phyloP scores from a whole-genome alignment of 345 rosid genomes.

The Pseudoturritis turrita region DNA sequence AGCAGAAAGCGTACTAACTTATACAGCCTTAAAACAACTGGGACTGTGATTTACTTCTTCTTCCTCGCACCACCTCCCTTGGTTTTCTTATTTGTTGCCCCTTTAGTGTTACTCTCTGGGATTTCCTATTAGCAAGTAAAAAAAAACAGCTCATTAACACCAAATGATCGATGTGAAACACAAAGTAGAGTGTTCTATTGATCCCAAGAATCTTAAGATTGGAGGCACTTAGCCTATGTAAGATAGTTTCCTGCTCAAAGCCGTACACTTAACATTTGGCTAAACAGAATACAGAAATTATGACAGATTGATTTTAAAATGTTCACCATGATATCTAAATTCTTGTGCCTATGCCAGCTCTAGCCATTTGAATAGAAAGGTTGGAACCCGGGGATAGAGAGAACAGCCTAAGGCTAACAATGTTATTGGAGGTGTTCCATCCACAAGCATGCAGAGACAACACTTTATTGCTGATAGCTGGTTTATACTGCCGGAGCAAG shows the following conservation, averaged over 20 bases:
- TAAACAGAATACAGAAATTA: not conserved
- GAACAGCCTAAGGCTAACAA: slow-evolving; percentile 41
- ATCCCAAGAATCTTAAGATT: not conserved
- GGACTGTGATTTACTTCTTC: slow-evolving; percentile 40
- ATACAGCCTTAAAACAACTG: not conserved
- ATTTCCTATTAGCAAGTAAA: slow-evolving; percentile 43
- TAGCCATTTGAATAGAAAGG: slow-evolving; percentile 31
- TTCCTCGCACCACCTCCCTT: slow-evolving; percentile 66
- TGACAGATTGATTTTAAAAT: slow-evolving; percentile 24
- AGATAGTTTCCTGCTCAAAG: not conserved
- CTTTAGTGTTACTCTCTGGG: slow-evolving; percentile 39
- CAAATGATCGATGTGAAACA: not conserved
- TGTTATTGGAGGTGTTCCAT: slow-evolving; percentile 37
- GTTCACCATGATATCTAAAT: slow-evolving; percentile 50
- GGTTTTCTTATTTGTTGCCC: slow-evolving; percentile 49
- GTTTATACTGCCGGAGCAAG: slow-evolving; percentile 45
- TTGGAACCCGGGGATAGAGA: slow-evolving; percentile 35
- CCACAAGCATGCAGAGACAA: slow-evolving; percentile 43
- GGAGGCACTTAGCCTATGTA: not conserved
- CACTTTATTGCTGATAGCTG: slow-evolving; percentile 43
- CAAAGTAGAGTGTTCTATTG: not conserved
- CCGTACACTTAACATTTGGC: not conserved
- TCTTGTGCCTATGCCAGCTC: slow-evolving; percentile 47
- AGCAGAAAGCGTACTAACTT: slow-evolving; percentile 9
- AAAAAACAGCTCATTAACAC: slow-evolving; percentile 16